Conservation (phyloP, 2,329 filamentous ascomycete genomes). For the Phyllosticta capitalensis region DNA sequence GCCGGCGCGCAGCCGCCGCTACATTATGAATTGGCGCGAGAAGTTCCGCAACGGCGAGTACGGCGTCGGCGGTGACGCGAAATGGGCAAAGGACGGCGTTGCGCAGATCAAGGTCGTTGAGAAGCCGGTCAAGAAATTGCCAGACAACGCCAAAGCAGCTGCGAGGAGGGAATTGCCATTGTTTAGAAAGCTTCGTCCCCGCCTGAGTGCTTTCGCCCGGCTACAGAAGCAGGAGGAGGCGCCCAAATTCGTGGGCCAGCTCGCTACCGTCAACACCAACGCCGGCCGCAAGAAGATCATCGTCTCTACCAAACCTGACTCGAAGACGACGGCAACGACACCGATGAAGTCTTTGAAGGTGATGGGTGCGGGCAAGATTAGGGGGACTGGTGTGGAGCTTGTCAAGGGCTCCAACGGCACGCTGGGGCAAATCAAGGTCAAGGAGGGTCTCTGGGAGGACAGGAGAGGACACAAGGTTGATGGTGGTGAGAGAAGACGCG, state of each 20-base stretch:
- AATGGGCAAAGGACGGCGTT: constrained; percentile 56
- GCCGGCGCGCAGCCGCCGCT: constrained; percentile 69
- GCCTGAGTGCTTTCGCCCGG: neutral
- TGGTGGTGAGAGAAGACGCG: constrained; percentile 84
- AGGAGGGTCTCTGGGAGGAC: constrained; percentile 91
- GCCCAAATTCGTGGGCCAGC: neutral
- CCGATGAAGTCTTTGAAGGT: constrained; percentile 50
- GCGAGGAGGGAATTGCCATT: neutral
- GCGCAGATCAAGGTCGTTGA: constrained; percentile 51
- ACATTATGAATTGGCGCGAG: constrained; percentile 80
- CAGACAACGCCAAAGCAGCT: neutral
- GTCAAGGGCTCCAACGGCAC: constrained; percentile 51
- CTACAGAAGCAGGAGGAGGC: neutral
- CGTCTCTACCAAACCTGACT: constrained; percentile 24
- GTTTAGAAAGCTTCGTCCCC: neutral
- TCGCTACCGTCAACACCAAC: constrained; percentile 42
- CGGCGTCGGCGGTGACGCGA: constrained; percentile 74
- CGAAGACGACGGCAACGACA: neutral
- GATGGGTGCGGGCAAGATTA: constrained; percentile 57
- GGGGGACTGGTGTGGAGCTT: constrained; percentile 63
- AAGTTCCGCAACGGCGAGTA: constrained; percentile 69
- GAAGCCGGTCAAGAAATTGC: constrained; percentile 31
- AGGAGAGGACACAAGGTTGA: constrained; percentile 84
- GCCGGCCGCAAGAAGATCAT: constrained; percentile 49
- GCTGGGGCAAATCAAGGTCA: constrained; percentile 57